These are phyloP conservation scores for Umbelopsis sp. DNA, from an alignment of 192 early-diverging fungal genomes.

Conservation along the genomic window DNA sequence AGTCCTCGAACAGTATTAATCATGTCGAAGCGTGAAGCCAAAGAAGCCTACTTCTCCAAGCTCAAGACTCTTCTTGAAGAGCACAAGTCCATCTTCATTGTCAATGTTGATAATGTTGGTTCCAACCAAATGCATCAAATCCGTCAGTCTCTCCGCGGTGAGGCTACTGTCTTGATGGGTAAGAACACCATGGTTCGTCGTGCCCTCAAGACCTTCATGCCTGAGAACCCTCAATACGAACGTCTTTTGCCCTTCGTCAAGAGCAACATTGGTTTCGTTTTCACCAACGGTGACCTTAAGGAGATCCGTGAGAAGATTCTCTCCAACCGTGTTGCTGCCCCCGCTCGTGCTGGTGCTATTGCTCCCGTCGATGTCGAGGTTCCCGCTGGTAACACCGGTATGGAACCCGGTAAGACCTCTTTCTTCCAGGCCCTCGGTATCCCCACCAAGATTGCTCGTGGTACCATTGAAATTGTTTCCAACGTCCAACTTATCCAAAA, in stretches of 20 bases:
- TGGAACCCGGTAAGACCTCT: conserved; percentile 99
- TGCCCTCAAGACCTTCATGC: conserved; percentile 63
- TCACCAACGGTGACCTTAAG: conserved; percentile 98
- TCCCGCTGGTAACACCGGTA: conserved; percentile 92
- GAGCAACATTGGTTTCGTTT: conserved; percentile 99
- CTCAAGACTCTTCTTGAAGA: conserved; percentile 86
- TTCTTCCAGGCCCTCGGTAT: conserved; percentile 99
- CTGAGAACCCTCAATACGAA: conserved; percentile 83
- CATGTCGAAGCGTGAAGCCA: conserved; percentile 99
- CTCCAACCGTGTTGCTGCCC: conserved; percentile 94
- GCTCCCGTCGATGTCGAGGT: conserved; percentile 84
- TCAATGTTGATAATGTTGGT: conserved; percentile 99
- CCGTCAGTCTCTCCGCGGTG: conserved; percentile 86
- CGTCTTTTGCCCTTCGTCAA: conserved; percentile 79
- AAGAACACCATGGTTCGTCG: conserved; percentile 99
- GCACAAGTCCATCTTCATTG: conserved; percentile 98
- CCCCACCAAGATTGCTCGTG: conserved; percentile 99
- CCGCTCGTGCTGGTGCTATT: conserved; percentile 93
- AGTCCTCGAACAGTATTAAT: conserved; percentile 71
- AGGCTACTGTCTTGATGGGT: conserved; percentile 96
- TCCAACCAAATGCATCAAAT: conserved; percentile 99
- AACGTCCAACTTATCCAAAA: conserved; percentile 92
- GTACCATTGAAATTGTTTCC: conserved; percentile 99
- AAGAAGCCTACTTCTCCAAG: conserved; percentile 95
- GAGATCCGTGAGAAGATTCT: conserved; percentile 88